Percentiles rank a stretch among this genome's conserved stretches.
These are phyloP conservation scores for Blastobotrys peoriensis DNA, from an alignment of 805 yeast species.

Conservation along the genomic window DNA sequence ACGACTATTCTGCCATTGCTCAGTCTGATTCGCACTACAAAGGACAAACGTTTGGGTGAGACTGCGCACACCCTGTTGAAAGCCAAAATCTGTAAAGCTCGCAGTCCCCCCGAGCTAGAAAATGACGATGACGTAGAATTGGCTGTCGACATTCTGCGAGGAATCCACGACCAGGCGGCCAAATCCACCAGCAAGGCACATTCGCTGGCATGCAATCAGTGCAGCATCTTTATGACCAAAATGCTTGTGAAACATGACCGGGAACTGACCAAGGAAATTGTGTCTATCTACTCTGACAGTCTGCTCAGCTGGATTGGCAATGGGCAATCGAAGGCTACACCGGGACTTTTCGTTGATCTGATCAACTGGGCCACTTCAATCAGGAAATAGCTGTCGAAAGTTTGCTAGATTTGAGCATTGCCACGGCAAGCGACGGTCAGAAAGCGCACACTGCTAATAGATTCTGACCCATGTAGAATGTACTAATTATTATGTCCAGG, in stretches of 20 bases:
- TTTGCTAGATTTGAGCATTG: too few species aligned
- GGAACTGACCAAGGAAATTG: constrained; percentile 36
- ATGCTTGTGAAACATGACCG: constrained; percentile 40
- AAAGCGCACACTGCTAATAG: too few species aligned
- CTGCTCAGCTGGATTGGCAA: constrained; percentile 56
- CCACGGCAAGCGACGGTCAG: too few species aligned
- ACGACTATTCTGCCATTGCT: constrained; percentile 51
- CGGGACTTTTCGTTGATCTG: constrained; percentile 65
- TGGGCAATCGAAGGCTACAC: constrained; percentile 41
- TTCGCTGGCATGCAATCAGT: constrained; percentile 54
- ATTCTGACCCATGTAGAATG: too few species aligned
- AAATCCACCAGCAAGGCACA: constrained; percentile 44
- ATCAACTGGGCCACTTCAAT: constrained; percentile 67
- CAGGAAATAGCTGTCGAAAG: constrained; percentile 38
- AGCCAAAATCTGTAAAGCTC: constrained; percentile 49
- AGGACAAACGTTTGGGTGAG: constrained; percentile 63
- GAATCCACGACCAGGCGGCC: constrained; percentile 34
- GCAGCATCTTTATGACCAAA: constrained; percentile 61
- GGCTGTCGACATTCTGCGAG: constrained; percentile 23
- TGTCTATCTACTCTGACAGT: constrained; percentile 50
- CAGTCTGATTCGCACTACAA: constrained; percentile 55
- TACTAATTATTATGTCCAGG: too few species aligned
- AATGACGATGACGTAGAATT: constrained; percentile 22
- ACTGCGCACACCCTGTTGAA: constrained; percentile 71
- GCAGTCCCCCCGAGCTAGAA: constrained; percentile 22